Conservation (phyloP, 306 rosid species). For the Comarum palustre region DNA sequence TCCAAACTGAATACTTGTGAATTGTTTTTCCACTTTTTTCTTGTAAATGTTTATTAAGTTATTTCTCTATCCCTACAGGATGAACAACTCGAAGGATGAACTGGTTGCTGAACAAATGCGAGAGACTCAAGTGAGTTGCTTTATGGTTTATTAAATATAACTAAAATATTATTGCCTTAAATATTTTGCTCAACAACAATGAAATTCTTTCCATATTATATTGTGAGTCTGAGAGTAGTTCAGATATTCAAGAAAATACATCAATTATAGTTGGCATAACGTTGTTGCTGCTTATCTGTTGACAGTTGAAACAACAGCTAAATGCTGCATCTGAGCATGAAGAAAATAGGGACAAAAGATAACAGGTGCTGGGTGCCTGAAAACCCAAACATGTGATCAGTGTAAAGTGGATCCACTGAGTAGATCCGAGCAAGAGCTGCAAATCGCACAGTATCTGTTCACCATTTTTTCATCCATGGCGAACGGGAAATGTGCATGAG, state of each 20-base stretch:
- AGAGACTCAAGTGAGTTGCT: conserved; percentile 65
- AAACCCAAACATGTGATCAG: conserved; percentile 19
- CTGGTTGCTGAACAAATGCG: conserved; percentile 74
- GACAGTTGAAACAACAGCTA: conserved; percentile 86
- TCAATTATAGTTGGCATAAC: not conserved
- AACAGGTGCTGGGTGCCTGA: conserved; percentile 49
- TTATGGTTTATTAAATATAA: not conserved
- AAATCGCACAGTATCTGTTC: conserved; percentile 36
- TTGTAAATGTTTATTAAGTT: not conserved
- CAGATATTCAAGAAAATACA: not conserved
- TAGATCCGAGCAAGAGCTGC: conserved; percentile 46
- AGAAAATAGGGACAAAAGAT: conserved; percentile 62
- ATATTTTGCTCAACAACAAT: not conserved
- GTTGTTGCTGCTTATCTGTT: not conserved
- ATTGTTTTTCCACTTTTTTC: conserved; percentile 15
- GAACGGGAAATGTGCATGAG: conserved; percentile 35
- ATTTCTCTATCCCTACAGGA: conserved; percentile 46
- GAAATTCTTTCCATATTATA: not conserved
- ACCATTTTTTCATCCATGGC: conserved; percentile 29
- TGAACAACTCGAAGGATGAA: conserved; percentile 68
- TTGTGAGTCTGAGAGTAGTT: conserved; percentile 2
- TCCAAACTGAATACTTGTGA: conserved; percentile 13
- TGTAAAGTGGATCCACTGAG: conserved; percentile 38
- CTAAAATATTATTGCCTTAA: not conserved
- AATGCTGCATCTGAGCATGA: conserved; percentile 44